Conservation (phyloP, 1,284 basidiomycete species). For the Leccinum fallax region DNA sequence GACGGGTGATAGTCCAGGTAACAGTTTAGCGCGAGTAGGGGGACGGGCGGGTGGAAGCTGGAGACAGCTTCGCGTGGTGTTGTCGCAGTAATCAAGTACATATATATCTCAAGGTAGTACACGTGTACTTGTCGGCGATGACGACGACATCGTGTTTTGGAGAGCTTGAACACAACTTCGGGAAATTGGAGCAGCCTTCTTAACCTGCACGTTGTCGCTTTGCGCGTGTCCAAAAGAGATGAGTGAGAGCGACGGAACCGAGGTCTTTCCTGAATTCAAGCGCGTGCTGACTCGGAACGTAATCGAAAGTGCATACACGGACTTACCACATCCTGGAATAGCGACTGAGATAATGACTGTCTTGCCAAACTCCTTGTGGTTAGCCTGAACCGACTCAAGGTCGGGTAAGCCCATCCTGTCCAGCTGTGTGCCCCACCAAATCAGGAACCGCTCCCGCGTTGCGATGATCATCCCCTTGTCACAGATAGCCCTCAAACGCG, state of each 20-base stretch:
- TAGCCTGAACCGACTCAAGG: slow-evolving; percentile 14
- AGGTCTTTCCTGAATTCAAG: slow-evolving; percentile 62
- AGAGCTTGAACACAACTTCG: slow-evolving; percentile 70
- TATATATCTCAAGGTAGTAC: not conserved
- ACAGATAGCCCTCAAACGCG: slow-evolving; percentile 65
- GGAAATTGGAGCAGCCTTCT: slow-evolving; percentile 79
- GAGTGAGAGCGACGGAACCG: slow-evolving; percentile 72
- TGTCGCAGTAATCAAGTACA: too few relatives aligned
- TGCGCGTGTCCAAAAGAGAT: slow-evolving; percentile 91
- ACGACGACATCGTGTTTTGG: slow-evolving; percentile 72
- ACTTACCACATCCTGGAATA: slow-evolving; percentile 78
- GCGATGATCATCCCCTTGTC: slow-evolving; percentile 88
- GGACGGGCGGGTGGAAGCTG: slow-evolving; percentile 52
- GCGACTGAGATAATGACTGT: slow-evolving; percentile 90
- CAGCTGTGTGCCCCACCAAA: slow-evolving; percentile 58
- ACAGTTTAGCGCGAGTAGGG: slow-evolving; percentile 73
- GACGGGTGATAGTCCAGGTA: not conserved
- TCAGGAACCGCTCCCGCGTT: slow-evolving; percentile 79
- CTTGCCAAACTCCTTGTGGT: slow-evolving; percentile 51
- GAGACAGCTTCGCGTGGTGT: slow-evolving; percentile 36
- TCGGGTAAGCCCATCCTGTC: slow-evolving; percentile 40
- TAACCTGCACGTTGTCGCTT: slow-evolving; percentile 85
- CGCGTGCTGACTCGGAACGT: not conserved
- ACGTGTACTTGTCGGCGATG: slow-evolving; percentile 84
- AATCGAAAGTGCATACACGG: not conserved